These are phyloP conservation scores for Taphrina communis DNA, from an alignment of 1,139 yeast species.

Conservation along the genomic window DNA sequence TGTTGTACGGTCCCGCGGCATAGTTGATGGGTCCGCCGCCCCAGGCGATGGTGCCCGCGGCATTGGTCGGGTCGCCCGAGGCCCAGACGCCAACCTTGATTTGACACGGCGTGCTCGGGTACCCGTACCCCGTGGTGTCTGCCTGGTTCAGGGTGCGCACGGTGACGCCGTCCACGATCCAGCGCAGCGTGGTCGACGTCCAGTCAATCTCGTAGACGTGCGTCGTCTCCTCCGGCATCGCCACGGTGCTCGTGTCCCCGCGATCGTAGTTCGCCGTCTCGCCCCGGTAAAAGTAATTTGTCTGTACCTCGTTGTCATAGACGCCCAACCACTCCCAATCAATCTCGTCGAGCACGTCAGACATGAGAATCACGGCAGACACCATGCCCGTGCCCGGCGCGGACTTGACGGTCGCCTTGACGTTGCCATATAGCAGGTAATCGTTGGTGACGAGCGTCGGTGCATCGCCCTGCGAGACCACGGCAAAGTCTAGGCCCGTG, in stretches of 20 bases:
- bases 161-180: slow-evolving; percentile 74
- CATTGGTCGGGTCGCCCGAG: slow-evolving; percentile 71
- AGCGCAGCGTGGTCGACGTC: slow-evolving; percentile 71
- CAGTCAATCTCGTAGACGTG: slow-evolving; percentile 85
- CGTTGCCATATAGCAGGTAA: slow-evolving; percentile 86
- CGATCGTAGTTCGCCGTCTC: slow-evolving; percentile 43
- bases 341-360: slow-evolving; percentile 87
- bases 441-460: slow-evolving; percentile 80
- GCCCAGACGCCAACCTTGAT: slow-evolving; percentile 92
- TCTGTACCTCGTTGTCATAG: slow-evolving; percentile 67
- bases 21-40: slow-evolving; percentile 86
- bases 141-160: slow-evolving; percentile 76
- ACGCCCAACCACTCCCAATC: slow-evolving; percentile 87
- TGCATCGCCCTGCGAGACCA: slow-evolving; percentile 81
- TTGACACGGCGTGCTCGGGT: slow-evolving; percentile 91
- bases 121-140: slow-evolving; percentile 71
- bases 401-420: slow-evolving; percentile 70
- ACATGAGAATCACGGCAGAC: slow-evolving; percentile 73
- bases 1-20: slow-evolving; percentile 36
- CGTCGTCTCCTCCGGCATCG: slow-evolving; percentile 56
- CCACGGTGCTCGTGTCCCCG: slow-evolving; percentile 24
- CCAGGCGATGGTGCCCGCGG: slow-evolving; percentile 85
- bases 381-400: slow-evolving; percentile 82
- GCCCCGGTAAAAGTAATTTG: slow-evolving; percentile 82
- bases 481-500: slow-evolving; percentile 57